Evolutionary conservation across 305 asterid genomes (phyloP), one percentile per base, ranked within the genome.

Genomic region (Fraxinus platypoda): DNA sequence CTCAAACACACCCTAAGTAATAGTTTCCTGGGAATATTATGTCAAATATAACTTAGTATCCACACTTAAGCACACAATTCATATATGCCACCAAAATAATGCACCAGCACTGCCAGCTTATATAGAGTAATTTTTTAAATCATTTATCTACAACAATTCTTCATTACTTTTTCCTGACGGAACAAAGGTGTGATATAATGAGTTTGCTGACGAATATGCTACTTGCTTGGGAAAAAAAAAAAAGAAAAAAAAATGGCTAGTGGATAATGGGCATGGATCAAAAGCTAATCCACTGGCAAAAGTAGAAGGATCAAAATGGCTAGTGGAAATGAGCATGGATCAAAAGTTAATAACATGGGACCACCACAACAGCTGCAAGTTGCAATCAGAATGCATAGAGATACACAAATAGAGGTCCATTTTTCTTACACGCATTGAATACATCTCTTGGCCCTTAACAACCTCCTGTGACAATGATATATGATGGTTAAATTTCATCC

Each of bases 311-410:
- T 88, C 80, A 79, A 46, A 57, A 78, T 74, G 82, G 76, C 72
- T 74, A 85, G 84, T 85, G 90, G 91, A 82, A 54, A 66, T 70
- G 31, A 75, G 78, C 59, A 81, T 78, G 52, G 70, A 83, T 83
- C 64, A 82, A 84, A 77, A 84, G 86, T 77, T 76, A 38, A 80
- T 43, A 76, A 74, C n/a, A 76, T 74, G 70, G 89, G 90, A 84
- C 91, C 88, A 80, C 81, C 62, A 73, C 76, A 33, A 82, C n/a
- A 75, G 57, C 68, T 81, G 75, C 80, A 74, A 73, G 43, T 82
- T 79, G 35, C 34, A 81, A 80, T 46, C 35, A 80, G 77, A 80
- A 25, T 83, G 79, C 78, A 72, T 84, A 38, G 41, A 80, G 54
- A 80, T 41, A 73, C 34, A 38, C 77, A 71, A 52, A 49, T 6